Base-by-base conservation (phyloP, 164 flowering plant genomes). In the Liriodendron chinense region DNA sequence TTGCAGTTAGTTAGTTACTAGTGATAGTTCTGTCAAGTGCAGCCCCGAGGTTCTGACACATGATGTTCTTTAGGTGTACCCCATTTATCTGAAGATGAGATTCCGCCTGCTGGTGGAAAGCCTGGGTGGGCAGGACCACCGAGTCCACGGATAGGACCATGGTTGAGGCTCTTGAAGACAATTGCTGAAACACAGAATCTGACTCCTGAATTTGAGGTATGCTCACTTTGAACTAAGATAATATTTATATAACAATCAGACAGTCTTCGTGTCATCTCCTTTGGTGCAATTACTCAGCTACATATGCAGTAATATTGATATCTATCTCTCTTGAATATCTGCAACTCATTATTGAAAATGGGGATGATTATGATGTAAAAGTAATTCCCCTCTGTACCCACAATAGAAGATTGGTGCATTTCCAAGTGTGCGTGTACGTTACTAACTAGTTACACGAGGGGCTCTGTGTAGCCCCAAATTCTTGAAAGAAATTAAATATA, bases 101-200 rank as follows among this genome's bases (percentile, higher is more conserved):
- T 77, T 20, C 85, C 87, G 0, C 92, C 88, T 0, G 80, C 78
- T 23, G 94, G 97, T 50, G 97, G 97, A 56, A 86, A 80, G 79
- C 97, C 94, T 21, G 94, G 92, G 21, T 90, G 97, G 93, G 97
- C 90, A 1, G 93, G 91, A n/a, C 88, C 88, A 28, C 92, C 93
- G 0, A 85, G 75, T 82, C 94, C 94, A 26, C 80, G 93, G 57
- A 85, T 89, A 1, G 93, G 91, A n/a, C 87, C 94, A 14, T 92
- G 97, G 97, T 78, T 92, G 48, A 82, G 87, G 72, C 85, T 83
- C 23, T 78, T 92, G 82, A 92, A 89, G 80, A 83, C 13, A 7
- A 83, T 90, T 80, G 92, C 93, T 3, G 62, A 82, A 18, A 68
- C 83, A 62, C 87, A 85, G 47, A 80, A 86, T 77, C 77, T 92